These are phyloP conservation scores for Oldenlandia corymbosa DNA, from an alignment of 257 asterid genomes.

Conservation along the genomic window DNA sequence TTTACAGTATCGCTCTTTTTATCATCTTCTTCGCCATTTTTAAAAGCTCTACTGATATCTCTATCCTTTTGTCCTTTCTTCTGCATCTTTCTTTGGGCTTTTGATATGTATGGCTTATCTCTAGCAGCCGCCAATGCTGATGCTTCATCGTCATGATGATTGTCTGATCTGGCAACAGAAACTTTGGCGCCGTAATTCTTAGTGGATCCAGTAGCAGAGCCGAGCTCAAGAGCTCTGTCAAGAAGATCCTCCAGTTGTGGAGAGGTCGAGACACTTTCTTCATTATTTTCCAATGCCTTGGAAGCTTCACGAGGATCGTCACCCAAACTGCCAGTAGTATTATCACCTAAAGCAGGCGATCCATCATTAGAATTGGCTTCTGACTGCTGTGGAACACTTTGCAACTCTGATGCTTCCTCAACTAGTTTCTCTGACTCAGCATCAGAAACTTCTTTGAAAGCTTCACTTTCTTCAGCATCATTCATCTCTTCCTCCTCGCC, in stretches of 20 bases:
- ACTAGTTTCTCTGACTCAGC: conserved; percentile 66
- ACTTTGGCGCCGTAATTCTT: conserved; percentile 53
- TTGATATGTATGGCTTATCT: conserved; percentile 79
- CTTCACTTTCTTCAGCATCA: conserved; percentile 50
- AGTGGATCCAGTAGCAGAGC: conserved; percentile 59
- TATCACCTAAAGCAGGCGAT: conserved; percentile 27
- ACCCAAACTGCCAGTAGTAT: conserved; percentile 21
- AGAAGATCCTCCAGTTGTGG: conserved; percentile 78
- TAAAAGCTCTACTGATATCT: conserved; percentile 24
- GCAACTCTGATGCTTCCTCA: conserved; percentile 32
- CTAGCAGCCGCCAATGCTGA: conserved; percentile 41
- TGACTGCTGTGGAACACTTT: conserved; percentile 25
- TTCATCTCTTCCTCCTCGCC: conserved; percentile 86
- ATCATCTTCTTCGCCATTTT: conserved; percentile 29
- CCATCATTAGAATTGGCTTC: conserved; percentile 25
- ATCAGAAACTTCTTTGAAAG: conserved; percentile 55
- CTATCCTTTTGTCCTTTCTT: conserved; percentile 75
- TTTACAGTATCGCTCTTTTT: conserved; percentile 27
- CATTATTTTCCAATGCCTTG: conserved; percentile 14
- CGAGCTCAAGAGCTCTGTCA: conserved; percentile 93
- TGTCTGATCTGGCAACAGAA: conserved; percentile 34
- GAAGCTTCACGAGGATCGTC: conserved; percentile 29
- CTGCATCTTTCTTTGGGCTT: conserved; percentile 89
- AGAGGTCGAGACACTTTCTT: conserved; percentile 29
- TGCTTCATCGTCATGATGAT: conserved; percentile 33